Evolutionary conservation across 2,329 filamentous ascomycete species (phyloP).

Genomic region (Fusarium lyarnte): DNA sequence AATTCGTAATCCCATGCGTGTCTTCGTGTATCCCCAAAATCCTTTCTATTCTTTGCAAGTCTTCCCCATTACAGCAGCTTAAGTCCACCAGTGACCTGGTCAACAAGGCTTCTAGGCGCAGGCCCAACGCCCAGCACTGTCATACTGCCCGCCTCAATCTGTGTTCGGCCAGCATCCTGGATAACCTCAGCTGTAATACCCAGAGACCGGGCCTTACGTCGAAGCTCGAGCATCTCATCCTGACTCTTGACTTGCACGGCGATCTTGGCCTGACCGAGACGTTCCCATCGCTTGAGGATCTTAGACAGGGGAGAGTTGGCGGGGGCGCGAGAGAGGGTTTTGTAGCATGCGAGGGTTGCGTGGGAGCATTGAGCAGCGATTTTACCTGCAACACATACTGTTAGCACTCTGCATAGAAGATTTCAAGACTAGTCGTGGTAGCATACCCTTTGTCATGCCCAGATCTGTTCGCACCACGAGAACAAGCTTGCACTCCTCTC

Average conservation of each 20-base stretch:
- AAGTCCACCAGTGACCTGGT: conserved; percentile 84
- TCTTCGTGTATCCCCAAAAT: background rate
- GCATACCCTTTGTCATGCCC: conserved; percentile 94
- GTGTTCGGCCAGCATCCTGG: conserved; percentile 93
- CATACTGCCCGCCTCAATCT: conserved; percentile 92
- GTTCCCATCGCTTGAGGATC: conserved; percentile 86
- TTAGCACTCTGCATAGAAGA: background rate
- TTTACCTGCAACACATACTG: conserved; percentile 72
- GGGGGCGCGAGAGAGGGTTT: conserved; percentile 72
- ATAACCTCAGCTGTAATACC: conserved; percentile 91
- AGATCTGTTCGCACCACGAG: conserved; percentile 92
- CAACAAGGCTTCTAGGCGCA: conserved; percentile 86
- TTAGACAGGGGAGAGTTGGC: conserved; percentile 64
- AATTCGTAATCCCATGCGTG: conserved; percentile 8
- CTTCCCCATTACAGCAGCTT: conserved; percentile 73
- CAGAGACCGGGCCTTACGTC: conserved; percentile 82
- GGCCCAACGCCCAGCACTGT: conserved; percentile 88
- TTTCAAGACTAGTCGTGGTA: fast-evolving
- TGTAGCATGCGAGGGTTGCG: conserved; percentile 98
- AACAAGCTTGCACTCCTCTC: conserved; percentile 93
- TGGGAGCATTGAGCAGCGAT: conserved; percentile 96
- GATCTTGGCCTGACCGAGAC: conserved; percentile 88
- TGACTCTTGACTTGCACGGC: conserved; percentile 89
- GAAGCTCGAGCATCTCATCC: conserved; percentile 78
- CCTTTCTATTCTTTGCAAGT: background rate